Conservation (phyloP, 805 yeast genomes). For the Scheffersomyces spartinae region DNA sequence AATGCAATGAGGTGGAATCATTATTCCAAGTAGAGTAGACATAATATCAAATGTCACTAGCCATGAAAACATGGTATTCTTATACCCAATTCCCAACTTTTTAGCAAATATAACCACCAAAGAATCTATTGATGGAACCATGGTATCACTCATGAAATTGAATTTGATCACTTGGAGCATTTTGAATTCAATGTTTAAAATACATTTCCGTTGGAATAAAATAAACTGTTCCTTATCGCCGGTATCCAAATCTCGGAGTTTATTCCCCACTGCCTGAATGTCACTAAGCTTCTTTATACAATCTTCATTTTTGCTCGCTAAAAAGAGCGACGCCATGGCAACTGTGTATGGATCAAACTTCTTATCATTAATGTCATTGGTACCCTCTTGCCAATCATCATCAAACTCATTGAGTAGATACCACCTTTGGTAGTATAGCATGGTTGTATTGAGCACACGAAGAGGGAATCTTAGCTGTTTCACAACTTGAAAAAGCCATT, state of each 20-base stretch:
- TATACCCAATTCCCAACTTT: conserved; percentile 32
- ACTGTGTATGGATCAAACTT: conserved; percentile 43
- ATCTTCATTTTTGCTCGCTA: conserved; percentile 74
- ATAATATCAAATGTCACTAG: conserved; percentile 62
- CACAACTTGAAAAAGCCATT: conserved; percentile 41
- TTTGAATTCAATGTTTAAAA: conserved; percentile 55
- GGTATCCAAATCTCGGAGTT: conserved; percentile 22
- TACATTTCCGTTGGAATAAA: conserved; percentile 36
- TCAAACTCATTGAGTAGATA: conserved; percentile 55
- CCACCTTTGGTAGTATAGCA: conserved; percentile 63
- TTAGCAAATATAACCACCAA: conserved; percentile 52
- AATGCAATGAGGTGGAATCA: conserved; percentile 64
- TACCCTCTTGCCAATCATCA: conserved; percentile 18
- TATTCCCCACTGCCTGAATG: conserved; percentile 40
- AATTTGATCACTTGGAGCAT: conserved; percentile 68
- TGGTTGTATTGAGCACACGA: conserved; percentile 55
- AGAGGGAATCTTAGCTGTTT: conserved; percentile 54
- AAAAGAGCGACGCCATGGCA: conserved; percentile 56
- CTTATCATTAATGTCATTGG: conserved; percentile 7
- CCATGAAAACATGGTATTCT: conserved; percentile 54
- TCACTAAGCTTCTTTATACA: conserved; percentile 67
- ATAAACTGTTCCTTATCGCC: conserved; percentile 23
- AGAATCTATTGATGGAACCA: conserved; percentile 41
- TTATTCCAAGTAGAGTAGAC: conserved; percentile 55
- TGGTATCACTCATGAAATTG: conserved; percentile 60